Base-by-base conservation (phyloP, 257 asterid genomes). In the Gentiana straminea region DNA sequence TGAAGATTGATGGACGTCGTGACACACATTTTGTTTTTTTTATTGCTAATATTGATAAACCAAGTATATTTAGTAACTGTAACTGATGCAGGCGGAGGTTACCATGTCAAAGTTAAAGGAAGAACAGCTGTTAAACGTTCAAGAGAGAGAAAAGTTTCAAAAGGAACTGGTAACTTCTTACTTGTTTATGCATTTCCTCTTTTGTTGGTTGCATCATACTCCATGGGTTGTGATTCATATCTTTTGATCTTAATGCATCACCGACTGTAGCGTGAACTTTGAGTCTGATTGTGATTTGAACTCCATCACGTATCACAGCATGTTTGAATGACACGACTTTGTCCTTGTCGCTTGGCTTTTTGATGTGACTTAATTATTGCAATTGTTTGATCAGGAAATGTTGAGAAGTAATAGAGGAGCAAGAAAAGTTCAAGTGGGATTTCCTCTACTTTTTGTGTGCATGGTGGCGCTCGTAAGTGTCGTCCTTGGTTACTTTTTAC, bases 391-490 rank as follows among this genome's bases (percentile, higher is more conserved):
- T 10, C 85, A 89, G 97, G 87, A 67, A 46, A 65, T 59, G 8
- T 58, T 67, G 67, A 78, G 77, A 54, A 69, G 68, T 54, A 79
- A 49, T 53, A 64, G 63, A 32, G 75, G 65, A 2, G 58, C 47
- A 41, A 76, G 73, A 68, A 78, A 53, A 62, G 73, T 77, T 35
- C 78, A 58, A 66, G 83, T 70, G 55, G 96, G 96, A 49, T 84
- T 84, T 37, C 92, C 96, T 3, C 78, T 84, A 45, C 73, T 84
- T 35, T 84, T 64, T 34, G 96, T 86, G 43, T 81, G 83, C 79
- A 78, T 76, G 84, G 79, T 86, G 3, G 91, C 89, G 8, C 71
- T 84, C 33, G 62, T 86, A 46, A 71, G 94, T 75, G 60, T 75
- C 71, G 43, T 73, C 58, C 63, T 84, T 0, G 96, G 96, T 54